A percentile compares a stretch with the other conserved stretches of the same genome.
phyloP scores from a whole-genome alignment of 768 basidiomycete genomes.

The Tylopilus sp. region DNA sequence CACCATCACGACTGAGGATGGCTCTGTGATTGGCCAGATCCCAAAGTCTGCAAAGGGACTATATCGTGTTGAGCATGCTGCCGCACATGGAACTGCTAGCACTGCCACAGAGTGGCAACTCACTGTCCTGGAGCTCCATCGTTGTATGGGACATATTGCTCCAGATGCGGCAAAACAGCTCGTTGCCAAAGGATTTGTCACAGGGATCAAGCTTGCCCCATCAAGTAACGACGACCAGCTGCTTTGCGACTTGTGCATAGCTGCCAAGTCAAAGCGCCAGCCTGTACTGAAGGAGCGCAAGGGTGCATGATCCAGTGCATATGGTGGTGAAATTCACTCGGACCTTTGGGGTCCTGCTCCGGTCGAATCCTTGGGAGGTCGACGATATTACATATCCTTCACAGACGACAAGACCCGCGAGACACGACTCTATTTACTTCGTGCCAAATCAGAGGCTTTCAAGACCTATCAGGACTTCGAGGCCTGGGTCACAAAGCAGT shows the following conservation, averaged over 20 bases:
- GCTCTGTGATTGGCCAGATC: background rate
- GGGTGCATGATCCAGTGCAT: background rate
- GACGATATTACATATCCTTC: constrained; percentile 1
- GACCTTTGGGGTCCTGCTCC: background rate
- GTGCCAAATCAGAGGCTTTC: constrained; percentile 8
- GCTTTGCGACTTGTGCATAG: background rate
- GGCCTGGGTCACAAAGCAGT: background rate
- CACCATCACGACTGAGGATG: background rate
- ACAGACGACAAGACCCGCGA: constrained; percentile 6
- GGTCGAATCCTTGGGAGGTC: background rate
- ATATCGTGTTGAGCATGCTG: background rate
- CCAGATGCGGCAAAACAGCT: too few relatives aligned
- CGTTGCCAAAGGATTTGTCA: too few relatives aligned
- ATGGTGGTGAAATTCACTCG: background rate
- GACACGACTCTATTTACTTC: too few relatives aligned
- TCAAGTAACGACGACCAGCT: background rate
- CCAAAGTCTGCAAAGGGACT: background rate
- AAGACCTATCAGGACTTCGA: background rate
- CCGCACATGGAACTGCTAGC: background rate
- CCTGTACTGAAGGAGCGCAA: background rate
- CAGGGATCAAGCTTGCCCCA: too few relatives aligned
- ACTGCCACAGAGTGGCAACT: background rate
- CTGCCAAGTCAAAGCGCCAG: background rate
- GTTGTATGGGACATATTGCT: too few relatives aligned
- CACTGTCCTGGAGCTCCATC: background rate